phyloP scores from a whole-genome alignment of 805 yeast genomes.

The Zygosaccharomyces bailii region DNA sequence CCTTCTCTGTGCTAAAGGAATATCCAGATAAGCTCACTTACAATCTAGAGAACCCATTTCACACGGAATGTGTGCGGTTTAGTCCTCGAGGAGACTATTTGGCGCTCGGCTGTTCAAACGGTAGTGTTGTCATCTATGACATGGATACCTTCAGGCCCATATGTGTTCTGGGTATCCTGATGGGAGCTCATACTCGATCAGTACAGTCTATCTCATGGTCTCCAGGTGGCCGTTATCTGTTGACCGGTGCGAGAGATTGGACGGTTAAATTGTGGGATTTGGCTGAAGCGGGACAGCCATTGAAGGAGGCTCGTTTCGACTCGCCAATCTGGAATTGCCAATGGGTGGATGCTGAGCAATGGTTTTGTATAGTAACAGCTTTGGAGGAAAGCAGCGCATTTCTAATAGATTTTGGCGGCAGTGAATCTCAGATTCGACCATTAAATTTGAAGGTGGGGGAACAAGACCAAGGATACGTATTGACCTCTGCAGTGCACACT shows the following conservation, averaged over 20 bases:
- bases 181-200: conserved; percentile 66
- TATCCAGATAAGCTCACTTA: conserved; percentile 81
- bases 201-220: conserved; percentile 79
- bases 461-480: conserved; percentile 28
- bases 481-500: conserved; percentile 34
- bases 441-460: conserved; percentile 4
- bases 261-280: conserved; percentile 78
- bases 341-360: conserved; percentile 22
- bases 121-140: conserved; percentile 70
- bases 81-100: conserved; percentile 78
- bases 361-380: conserved; percentile 57
- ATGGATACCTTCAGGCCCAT: conserved; percentile 51
- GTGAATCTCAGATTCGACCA: conserved; percentile 6
- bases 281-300: conserved; percentile 37
- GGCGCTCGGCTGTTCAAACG: conserved; percentile 76
- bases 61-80: conserved; percentile 63
- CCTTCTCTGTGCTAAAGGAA: conserved; percentile 86
- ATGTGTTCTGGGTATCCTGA: conserved; percentile 41
- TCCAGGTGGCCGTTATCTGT: conserved; percentile 58
- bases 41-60: conserved; percentile 58
- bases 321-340: conserved; percentile 66
- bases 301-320: conserved; percentile 49
- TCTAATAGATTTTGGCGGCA: conserved; percentile 21
- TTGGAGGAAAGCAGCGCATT: conserved; percentile 55
- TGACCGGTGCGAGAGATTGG: conserved; percentile 82